Evolutionary conservation across 495 filamentous ascomycete species (phyloP), one percentile per base, ranked within the genome.

Genomic region (Podospora pseudoanserina): DNA sequence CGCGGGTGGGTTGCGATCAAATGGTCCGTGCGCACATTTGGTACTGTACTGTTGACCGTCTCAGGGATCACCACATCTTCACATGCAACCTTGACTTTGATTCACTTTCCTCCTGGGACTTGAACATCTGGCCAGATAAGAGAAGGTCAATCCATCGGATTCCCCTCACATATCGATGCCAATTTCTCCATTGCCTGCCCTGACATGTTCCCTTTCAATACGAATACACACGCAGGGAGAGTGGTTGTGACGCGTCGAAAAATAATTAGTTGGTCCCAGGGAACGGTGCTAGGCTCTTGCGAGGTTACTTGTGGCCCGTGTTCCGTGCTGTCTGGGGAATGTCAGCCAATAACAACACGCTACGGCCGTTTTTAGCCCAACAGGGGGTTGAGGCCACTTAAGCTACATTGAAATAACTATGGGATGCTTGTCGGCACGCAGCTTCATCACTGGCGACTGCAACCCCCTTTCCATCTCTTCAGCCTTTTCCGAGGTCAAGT

Each of bases 381-480:
- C 66, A 66, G 69, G 70, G 70, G 71, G 68, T 73, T 75, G 57
- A 77, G 75, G 73, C 75, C 75, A 77, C 73, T 76, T 76, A 70
- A 72, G 68, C 73, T 76, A 49, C 67, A 59, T 61, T 71, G 65
- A 27, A 27, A 72, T 58, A 71, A 72, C 71, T 72, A 69, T 66
- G 65, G 57, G 26, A 44, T 66, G 68, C 57, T 57, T 59, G 53
- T 64, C 65, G 34, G 63, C 56, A 65, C 68, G 57, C 55, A 58
- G 55, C 55, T 58, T 58, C 55, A 20, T 58, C 55, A 58, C 23
- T 58, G 55, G 23, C 62, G 61, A 57, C 64, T 73, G 68, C 69
- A 73, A 65, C 66, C 74, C 73, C 74, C 74, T 74, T 73, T 76
- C 70, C 68, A 59, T 11, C 65, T 63, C 20, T 9, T 60, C 65